Base-by-base conservation (phyloP, 176 grass and related monocot species). In the Microstegium vimineum region DNA sequence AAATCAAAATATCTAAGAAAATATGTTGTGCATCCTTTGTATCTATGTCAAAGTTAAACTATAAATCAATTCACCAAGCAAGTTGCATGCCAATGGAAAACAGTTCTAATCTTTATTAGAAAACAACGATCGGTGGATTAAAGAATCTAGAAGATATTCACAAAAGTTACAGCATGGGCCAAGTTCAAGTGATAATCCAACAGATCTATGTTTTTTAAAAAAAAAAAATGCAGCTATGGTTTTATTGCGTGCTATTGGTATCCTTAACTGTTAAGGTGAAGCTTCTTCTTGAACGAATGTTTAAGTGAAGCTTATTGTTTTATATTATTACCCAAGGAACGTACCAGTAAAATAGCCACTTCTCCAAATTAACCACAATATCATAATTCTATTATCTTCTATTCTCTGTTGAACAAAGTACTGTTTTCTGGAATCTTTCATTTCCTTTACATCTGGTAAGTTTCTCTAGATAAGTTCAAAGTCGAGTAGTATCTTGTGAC, bases 1-100 rank as follows among this genome's bases (percentile, higher is more conserved):
- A 82, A 27, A 49, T 71, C 32, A 73, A 80, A 54, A 5, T 31
- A 87, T 70, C 42, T 73, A 69, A 54, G 73, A 60, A 67, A 56
- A 59, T 25, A 80, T n/a, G 60, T 31, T 67, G 5, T 16, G 73
- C 22, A 51, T 22, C 13, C 43, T 64, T 65, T 4, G 17, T 65
- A 61, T 36, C 31, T 45, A 71, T 49, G 43, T 45, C 71, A 87
- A 63, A 37, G 43, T 60, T 63, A 87, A 71, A 49, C 30, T 76
- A 16, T 8, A 73, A 46, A 13, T n/a, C 18, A 73, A 51, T 62
- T 32, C 7, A 60, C 16, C 26, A 9, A 34, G 22, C 52, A 64
- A n/a, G 25, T 83, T 54, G 17, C 76, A 81, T 82, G 10, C 4
- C 51, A 77, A 41, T 33, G 59, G 42, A 23, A 69, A 27, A 75